Conservation (phyloP, 441 rosid species). For the Corymbia citriodora region DNA sequence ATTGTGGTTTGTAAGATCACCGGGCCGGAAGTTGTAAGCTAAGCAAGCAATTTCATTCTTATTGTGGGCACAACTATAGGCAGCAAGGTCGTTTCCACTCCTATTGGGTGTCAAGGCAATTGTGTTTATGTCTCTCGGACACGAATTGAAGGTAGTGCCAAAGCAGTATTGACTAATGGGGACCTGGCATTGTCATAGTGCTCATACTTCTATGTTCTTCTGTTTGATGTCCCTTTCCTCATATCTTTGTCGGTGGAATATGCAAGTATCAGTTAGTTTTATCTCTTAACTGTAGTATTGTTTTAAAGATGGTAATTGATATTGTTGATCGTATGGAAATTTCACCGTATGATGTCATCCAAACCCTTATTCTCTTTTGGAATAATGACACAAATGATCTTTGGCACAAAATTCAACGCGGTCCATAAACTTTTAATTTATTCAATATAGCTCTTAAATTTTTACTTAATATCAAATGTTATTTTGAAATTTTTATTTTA, state of each 20-base stretch:
- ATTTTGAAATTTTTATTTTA: too few species aligned
- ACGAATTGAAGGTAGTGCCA: conserved; percentile 88
- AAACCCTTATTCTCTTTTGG: background rate
- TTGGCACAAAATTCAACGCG: too few species aligned
- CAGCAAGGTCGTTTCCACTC: conserved; percentile 21
- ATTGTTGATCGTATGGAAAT: background rate
- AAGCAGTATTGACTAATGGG: conserved; percentile 78
- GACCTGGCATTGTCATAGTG: conserved; percentile 63
- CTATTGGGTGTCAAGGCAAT: conserved; percentile 31
- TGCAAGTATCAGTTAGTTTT: background rate
- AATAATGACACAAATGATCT: too few species aligned
- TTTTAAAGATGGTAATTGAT: background rate
- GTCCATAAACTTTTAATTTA: too few species aligned
- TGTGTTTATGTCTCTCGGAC: conserved; percentile 70
- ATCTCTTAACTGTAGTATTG: background rate
- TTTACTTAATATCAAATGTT: too few species aligned
- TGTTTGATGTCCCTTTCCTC: conserved; percentile 51
- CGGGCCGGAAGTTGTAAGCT: too few species aligned
- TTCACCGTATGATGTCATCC: background rate
- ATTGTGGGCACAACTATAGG: conserved; percentile 66
- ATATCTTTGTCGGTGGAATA: background rate
- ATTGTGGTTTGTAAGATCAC: too few species aligned
- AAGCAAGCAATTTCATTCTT: too few species aligned
- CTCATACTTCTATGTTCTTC: conserved; percentile 66
- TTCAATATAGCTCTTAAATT: too few species aligned